Evolutionary conservation across 2,329 filamentous ascomycete species (phyloP).

Genomic region (Fusarium coffeatum): DNA sequence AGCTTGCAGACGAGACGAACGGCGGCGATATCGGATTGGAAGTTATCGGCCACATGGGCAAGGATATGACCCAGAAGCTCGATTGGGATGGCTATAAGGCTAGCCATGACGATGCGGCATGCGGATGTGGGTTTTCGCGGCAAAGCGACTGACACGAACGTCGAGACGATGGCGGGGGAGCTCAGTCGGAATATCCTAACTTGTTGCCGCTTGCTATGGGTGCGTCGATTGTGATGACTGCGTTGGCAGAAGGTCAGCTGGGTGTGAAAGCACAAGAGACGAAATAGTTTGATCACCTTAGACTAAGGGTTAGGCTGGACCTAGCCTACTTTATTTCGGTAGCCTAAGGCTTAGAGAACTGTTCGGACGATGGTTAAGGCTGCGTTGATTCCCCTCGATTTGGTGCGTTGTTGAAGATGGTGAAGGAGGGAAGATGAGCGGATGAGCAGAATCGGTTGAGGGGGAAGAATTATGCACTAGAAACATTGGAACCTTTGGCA

Average conservation of each 20-base stretch:
- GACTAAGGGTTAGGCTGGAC: too few species aligned
- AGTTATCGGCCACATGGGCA: not conserved
- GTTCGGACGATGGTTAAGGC: not conserved
- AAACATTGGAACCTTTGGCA: too few species aligned
- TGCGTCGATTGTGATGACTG: too few species aligned
- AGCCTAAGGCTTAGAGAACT: too few species aligned
- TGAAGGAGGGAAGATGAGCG: not conserved
- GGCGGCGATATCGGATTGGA: not conserved
- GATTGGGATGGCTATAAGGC: too few species aligned
- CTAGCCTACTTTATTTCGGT: not conserved
- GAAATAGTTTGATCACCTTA: not conserved
- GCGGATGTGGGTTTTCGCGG: too few species aligned
- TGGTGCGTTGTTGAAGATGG: not conserved
- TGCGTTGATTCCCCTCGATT: not conserved
- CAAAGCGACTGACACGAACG: too few species aligned
- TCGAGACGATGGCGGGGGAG: too few species aligned
- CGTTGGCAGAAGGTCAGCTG: not conserved
- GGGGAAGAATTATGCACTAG: too few species aligned
- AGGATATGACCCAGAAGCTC: not conserved
- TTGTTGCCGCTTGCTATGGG: too few species aligned
- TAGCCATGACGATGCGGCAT: too few species aligned
- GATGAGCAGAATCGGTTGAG: fast-evolving
- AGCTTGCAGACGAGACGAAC: not conserved
- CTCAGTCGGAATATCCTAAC: too few species aligned
- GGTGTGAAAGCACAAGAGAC: not conserved